A percentile compares a stretch with the other conserved stretches of the same genome.
Conservation (phyloP, 371 early-diverging fungal genomes). For the Haplosporangium sp. region DNA sequence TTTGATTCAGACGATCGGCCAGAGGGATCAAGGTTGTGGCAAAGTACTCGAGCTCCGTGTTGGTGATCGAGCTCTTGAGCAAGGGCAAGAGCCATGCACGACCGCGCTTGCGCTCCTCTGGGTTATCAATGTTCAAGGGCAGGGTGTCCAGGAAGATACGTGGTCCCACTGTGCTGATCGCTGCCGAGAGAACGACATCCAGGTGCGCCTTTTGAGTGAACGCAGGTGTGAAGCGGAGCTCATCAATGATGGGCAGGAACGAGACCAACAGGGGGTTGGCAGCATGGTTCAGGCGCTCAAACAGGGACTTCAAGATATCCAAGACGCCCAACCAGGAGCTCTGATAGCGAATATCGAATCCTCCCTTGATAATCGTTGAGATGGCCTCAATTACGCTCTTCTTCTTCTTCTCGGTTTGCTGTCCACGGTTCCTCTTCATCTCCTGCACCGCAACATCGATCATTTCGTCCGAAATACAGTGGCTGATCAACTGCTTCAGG, state of each 20-base stretch:
- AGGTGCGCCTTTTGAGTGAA: constrained; percentile 89
- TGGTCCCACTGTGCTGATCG: constrained; percentile 86
- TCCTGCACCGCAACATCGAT: constrained; percentile 59
- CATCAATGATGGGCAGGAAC: constrained; percentile 74
- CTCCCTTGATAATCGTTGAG: constrained; percentile 64
- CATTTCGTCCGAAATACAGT: constrained; percentile 78
- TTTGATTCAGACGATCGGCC: constrained; percentile 78
- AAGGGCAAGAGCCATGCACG: constrained; percentile 88
- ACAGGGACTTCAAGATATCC: constrained; percentile 77
- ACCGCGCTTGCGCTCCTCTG: constrained; percentile 62
- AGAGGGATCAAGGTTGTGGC: constrained; percentile 77
- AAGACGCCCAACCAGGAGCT: constrained; percentile 88
- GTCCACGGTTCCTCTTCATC: constrained; percentile 54
- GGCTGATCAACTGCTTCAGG: constrained; percentile 71
- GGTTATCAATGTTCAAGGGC: constrained; percentile 88
- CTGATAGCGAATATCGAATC: constrained; percentile 81
- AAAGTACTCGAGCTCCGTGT: constrained; percentile 86
- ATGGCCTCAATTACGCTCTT: constrained; percentile 57
- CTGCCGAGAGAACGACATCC: constrained; percentile 83
- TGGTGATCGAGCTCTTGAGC: constrained; percentile 79
- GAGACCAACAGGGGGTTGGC: constrained; percentile 74
- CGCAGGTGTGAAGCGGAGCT: constrained; percentile 82
- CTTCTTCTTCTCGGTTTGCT: constrained; percentile 32
- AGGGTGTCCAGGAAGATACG: constrained; percentile 78
- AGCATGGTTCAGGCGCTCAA: constrained; percentile 75